Conservation (phyloP, 2,329 filamentous ascomycete species). For the Botrytis sinoallii region DNA sequence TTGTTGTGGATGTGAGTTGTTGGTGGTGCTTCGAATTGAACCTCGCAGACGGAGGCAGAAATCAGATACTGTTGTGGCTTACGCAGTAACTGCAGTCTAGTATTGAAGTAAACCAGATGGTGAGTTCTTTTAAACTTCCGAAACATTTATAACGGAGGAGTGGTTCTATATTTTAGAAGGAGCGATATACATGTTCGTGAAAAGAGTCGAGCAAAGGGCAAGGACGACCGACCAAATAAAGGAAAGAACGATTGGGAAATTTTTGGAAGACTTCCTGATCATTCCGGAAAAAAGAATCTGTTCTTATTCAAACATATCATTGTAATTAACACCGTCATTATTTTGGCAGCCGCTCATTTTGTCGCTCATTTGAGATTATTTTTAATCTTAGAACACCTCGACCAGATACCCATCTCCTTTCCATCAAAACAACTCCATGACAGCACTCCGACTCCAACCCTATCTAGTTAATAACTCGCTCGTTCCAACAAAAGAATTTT, state of each 20-base stretch:
- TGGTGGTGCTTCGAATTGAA: no score
- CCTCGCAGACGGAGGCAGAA: no score
- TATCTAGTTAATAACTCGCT: no score
- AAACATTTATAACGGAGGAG: not conserved
- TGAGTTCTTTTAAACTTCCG: not conserved
- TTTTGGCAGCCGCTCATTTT: conserved; percentile 4
- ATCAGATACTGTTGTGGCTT: no score
- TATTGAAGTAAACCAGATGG: no score
- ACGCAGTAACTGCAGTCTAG: no score
- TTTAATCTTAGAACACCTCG: not conserved
- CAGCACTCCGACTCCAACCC: not conserved
- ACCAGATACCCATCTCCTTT: not conserved
- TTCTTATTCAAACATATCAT: not conserved
- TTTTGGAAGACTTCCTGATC: not conserved
- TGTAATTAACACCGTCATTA: not conserved
- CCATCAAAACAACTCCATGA: not conserved
- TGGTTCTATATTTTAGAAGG: not conserved
- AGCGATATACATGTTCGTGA: not conserved
- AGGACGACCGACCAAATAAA: not conserved
- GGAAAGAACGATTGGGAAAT: not conserved
- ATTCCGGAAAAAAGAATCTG: fast-evolving
- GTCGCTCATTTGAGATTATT: not conserved
- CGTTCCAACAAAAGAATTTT: not conserved
- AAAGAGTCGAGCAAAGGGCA: not conserved
- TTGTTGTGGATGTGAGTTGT: no score